These are phyloP conservation scores for Symbiodinium natans DNA, from an alignment of 73 alveolate species.

Conservation along the genomic window DNA sequence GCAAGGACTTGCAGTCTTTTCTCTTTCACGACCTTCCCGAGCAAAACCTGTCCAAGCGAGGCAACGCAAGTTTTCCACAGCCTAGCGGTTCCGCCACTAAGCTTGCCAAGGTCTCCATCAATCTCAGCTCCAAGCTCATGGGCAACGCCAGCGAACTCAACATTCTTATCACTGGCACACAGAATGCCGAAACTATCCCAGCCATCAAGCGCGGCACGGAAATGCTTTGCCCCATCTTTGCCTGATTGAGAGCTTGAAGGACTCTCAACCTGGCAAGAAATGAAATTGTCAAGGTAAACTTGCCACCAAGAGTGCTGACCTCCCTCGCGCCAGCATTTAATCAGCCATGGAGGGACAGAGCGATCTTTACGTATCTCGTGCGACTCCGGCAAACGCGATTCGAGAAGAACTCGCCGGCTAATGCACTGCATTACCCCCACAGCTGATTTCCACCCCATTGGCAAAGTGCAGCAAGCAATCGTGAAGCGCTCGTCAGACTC, in stretches of 20 bases:
- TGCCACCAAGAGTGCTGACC: neutral
- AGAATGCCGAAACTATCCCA: neutral
- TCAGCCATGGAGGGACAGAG: neutral
- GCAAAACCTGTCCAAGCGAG: neutral
- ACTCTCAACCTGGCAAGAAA: neutral
- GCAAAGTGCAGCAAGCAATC: neutral
- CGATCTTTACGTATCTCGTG: neutral
- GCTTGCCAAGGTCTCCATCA: neutral
- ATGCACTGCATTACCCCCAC: slow-evolving; percentile 18
- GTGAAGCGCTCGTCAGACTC: neutral
- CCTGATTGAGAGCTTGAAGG: neutral
- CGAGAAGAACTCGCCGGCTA: neutral
- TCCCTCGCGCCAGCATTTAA: neutral
- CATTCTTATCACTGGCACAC: neutral
- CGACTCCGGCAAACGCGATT: neutral
- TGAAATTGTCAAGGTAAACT: neutral
- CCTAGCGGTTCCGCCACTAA: neutral
- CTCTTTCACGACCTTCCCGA: neutral
- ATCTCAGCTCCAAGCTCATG: neutral
- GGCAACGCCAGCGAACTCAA: neutral
- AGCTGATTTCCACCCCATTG: slow-evolving; percentile 1
- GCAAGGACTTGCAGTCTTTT: neutral
- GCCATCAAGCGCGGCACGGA: neutral
- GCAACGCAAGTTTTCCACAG: neutral
- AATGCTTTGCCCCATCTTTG: neutral